A percentile compares a stretch with the other conserved stretches of the same genome.
Conservation (phyloP, 345 rosid genomes). For the Camelina laxa region DNA sequence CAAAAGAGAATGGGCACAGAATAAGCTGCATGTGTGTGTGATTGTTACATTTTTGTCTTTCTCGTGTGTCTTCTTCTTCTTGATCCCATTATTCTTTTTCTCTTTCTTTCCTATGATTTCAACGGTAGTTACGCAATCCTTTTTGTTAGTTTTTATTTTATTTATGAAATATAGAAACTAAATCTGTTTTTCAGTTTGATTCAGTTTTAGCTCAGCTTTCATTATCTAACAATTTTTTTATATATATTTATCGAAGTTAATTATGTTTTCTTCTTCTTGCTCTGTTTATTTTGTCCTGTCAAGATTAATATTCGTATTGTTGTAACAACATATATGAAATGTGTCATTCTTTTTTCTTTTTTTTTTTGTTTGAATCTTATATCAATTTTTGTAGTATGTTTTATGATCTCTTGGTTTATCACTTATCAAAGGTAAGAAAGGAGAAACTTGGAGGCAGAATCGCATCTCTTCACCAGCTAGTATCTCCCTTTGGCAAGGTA, state of each 20-base stretch:
- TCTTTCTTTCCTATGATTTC: slow-evolving; percentile 33
- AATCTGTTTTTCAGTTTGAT: slow-evolving; percentile 31
- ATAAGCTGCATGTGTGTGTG: slow-evolving; percentile 45
- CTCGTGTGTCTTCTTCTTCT: slow-evolving; percentile 69
- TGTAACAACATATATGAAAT: neutral
- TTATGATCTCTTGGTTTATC: slow-evolving; percentile 11
- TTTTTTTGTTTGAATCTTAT: neutral
- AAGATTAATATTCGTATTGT: neutral
- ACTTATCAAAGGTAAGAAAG: slow-evolving; percentile 51
- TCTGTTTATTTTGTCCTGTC: neutral
- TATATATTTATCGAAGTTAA: neutral
- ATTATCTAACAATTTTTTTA: neutral
- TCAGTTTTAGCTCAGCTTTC: slow-evolving; percentile 24
- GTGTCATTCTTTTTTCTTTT: neutral
- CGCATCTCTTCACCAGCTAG: slow-evolving; percentile 71
- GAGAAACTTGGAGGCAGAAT: slow-evolving; percentile 69
- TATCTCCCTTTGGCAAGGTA: slow-evolving; percentile 81
- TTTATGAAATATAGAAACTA: slow-evolving; percentile 1
- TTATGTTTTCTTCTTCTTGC: neutral
- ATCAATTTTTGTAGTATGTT: neutral
- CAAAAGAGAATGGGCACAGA: slow-evolving; percentile 48
- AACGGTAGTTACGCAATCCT: slow-evolving; percentile 39
- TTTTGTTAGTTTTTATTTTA: slow-evolving; percentile 6
- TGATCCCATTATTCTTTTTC: slow-evolving; percentile 57
- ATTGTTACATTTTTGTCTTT: slow-evolving; percentile 62